Percentiles rank a stretch among this genome's conserved stretches.
These are phyloP conservation scores for Ceratobasidium sp. DNA, from an alignment of 1,284 basidiomycete species.

Conservation along the genomic window DNA sequence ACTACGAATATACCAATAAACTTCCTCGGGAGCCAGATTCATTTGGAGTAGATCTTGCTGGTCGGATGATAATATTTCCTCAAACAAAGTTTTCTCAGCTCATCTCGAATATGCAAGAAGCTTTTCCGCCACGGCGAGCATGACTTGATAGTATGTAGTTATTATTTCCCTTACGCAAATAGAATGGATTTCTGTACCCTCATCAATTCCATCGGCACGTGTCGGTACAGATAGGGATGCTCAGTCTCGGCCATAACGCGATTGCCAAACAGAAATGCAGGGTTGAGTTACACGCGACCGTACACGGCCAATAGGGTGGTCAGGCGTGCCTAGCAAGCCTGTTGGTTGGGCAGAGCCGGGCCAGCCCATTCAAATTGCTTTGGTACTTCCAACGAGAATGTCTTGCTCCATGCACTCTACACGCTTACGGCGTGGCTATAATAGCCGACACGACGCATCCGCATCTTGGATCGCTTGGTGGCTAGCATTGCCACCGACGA, in stretches of 20 bases:
- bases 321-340: neutral
- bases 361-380: neutral
- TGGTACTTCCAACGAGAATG: no score
- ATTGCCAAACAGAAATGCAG: neutral
- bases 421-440: neutral
- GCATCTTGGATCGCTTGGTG: neutral
- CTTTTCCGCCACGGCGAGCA: slow-evolving; percentile 35
- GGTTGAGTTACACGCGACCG: neutral
- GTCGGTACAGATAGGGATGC: neutral
- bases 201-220: neutral
- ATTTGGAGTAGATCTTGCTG: slow-evolving; percentile 84
- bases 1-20: slow-evolving; percentile 75
- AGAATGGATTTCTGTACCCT: neutral
- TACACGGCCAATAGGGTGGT: no score
- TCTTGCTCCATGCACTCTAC: neutral
- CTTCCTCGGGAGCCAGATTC: slow-evolving; percentile 76
- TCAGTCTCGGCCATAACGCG: neutral
- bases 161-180: neutral
- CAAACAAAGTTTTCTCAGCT: slow-evolving; percentile 42
- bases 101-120: slow-evolving; percentile 36
- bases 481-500: neutral
- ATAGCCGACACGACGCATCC: neutral
- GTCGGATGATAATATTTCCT: slow-evolving; percentile 78
- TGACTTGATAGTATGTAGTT: neutral
- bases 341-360: neutral